phyloP scores from a whole-genome alignment of 2,329 filamentous ascomycete species.

The Epichloe bromicola region DNA sequence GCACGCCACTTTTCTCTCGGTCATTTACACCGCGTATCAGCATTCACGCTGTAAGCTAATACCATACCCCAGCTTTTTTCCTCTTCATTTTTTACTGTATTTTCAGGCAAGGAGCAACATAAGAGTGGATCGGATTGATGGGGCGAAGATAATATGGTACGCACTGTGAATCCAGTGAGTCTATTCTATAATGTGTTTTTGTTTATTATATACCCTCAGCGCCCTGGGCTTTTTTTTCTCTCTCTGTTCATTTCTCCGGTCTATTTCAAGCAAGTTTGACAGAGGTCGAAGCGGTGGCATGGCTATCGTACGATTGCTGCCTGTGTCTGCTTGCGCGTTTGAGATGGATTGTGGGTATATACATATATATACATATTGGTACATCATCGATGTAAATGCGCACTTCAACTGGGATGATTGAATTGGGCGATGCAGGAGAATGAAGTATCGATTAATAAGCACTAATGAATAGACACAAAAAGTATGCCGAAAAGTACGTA shows the following conservation, averaged over 20 bases:
- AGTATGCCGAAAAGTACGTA: too few species aligned
- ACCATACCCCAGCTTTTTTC: not conserved
- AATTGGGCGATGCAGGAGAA: too few species aligned
- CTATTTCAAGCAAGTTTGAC: not conserved
- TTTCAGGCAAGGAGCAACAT: not conserved
- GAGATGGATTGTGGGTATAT: too few species aligned
- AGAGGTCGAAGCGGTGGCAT: too few species aligned
- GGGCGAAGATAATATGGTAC: not conserved
- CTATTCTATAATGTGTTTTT: constrained; percentile 5
- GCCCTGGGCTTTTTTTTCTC: not conserved
- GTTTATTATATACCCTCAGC: constrained; percentile 7
- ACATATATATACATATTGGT: too few species aligned
- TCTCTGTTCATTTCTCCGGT: not conserved
- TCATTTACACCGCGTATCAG: not conserved
- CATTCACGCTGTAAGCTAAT: not conserved
- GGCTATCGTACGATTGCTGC: too few species aligned
- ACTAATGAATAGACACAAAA: too few species aligned
- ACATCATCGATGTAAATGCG: too few species aligned
- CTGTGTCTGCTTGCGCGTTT: too few species aligned
- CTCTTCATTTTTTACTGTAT: not conserved
- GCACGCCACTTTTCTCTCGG: not conserved
- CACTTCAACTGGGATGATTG: too few species aligned
- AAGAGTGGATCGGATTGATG: not conserved
- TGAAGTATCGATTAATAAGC: too few species aligned
- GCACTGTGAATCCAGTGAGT: not conserved